Base-by-base conservation (phyloP, 371 early-diverging fungal genomes). In the Circinella umbellata region DNA sequence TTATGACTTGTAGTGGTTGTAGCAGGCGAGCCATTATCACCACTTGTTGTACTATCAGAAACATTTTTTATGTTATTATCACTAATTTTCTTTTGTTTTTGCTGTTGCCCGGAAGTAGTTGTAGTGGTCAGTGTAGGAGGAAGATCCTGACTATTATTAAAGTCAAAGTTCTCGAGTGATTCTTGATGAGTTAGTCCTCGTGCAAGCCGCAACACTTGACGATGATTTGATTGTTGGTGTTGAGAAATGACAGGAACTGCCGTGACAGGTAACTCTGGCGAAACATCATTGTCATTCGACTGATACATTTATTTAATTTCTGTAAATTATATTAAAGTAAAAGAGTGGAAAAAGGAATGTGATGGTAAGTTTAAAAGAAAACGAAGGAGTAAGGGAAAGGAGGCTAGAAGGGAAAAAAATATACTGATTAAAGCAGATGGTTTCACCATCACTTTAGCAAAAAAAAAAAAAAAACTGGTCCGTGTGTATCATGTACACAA, bases 211-310 rank as follows among this genome's bases (percentile, higher is more conserved):
- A 51, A 8, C 15, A 51, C 51, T 51, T 51, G 51, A 13, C 51
- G 51, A 51, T 51, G 51, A 51, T n/a, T 51, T 8, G 51, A 14
- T 51, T 51, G 51, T 15, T 51, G 51, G 4, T 51, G 51, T 51
- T 51, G 51, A 39, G 99, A 98, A 67, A 94, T 94, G n/a, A 97
- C 92, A 35, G 97, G 92, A 42, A 92, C 86, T 46, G 84, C 82
- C n/a, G 93, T 92, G 11, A 98, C 97, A 54, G 94, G 89, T 80
- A 51, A 15, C 5, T 51, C 51, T n/a, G 51, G 17, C 5, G 51
- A n/a, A 51, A 51, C 15, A 51, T n/a, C 15, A 51, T n/a, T 51
- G 51, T 51, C 51, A 51, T 51, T 51, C 4, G 51, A 51, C 8
- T 5, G 8, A n/a, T 51, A 13, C 51, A 51, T 51, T 51, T 8